Percentiles rank a stretch among this genome's conserved stretches.
These are phyloP conservation scores for Hyaloperonospora brassicae DNA, from an alignment of 352 stramenopile species.

Conservation along the genomic window DNA sequence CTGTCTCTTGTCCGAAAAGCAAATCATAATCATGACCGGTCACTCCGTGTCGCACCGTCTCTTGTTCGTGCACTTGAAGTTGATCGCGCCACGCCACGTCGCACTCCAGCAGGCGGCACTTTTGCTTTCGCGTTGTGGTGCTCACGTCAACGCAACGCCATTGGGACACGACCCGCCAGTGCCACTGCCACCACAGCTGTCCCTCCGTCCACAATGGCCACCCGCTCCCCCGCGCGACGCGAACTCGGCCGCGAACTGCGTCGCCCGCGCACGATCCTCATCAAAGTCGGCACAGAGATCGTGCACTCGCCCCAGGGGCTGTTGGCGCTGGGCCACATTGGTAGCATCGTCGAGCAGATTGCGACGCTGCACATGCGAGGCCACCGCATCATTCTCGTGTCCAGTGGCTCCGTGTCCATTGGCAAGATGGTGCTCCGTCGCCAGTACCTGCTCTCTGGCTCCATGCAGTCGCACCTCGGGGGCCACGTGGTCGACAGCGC, in stretches of 20 bases:
- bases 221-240: constrained; percentile 8
- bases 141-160: too few species aligned
- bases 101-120: too few species aligned
- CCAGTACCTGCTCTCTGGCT: constrained; percentile 76
- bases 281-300: constrained; percentile 84
- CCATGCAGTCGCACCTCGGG: constrained; percentile 75
- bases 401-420: constrained; percentile 71
- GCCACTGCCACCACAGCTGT: background rate
- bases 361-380: constrained; percentile 74
- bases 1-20: too few species aligned
- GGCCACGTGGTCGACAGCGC: constrained; percentile 47
- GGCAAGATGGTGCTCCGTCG: constrained; percentile 74
- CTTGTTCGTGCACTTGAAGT: too few species aligned
- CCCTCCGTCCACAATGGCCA: constrained; percentile 1
- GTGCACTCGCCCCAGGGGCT: constrained; percentile 71
- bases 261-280: constrained; percentile 61
- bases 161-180: too few species aligned
- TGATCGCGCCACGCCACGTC: too few species aligned
- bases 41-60: too few species aligned
- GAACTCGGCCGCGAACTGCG: constrained; percentile 37
- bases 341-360: constrained; percentile 81
- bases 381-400: constrained; percentile 77
- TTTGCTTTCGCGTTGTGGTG: background rate
- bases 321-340: constrained; percentile 79
- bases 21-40: too few species aligned